These are phyloP conservation scores for Penicillium sp. DNA, from an alignment of 2,329 filamentous ascomycete species.

Conservation along the genomic window DNA sequence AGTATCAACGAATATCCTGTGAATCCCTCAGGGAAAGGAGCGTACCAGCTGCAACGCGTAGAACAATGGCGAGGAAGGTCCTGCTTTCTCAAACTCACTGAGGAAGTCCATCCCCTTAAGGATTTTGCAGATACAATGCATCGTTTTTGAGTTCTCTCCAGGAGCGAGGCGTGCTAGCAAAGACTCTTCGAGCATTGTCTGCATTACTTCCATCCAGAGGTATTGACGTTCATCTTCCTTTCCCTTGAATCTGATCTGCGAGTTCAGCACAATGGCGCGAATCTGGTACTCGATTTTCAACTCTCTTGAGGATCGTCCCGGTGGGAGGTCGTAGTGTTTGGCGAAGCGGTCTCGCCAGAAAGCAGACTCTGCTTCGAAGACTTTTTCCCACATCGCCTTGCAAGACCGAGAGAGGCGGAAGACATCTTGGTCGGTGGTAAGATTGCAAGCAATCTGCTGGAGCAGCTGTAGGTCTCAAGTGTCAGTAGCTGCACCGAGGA, in stretches of 20 bases:
- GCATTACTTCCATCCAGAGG: conserved; percentile 34
- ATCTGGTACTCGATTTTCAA: conserved; percentile 37
- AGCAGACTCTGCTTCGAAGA: conserved; percentile 29
- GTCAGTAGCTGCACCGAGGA: background rate
- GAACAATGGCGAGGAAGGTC: conserved; percentile 24
- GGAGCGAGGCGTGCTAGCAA: conserved; percentile 6
- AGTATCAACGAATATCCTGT: conserved; percentile 9
- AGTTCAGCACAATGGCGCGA: conserved; percentile 35
- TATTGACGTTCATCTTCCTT: conserved; percentile 25
- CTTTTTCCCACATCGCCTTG: conserved; percentile 21
- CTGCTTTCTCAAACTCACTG: conserved; percentile 19
- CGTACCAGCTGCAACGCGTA: conserved; percentile 35
- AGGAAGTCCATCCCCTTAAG: conserved; percentile 26
- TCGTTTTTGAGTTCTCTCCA: conserved; percentile 22
- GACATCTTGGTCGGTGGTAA: conserved; percentile 34
- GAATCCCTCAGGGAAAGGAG: background rate
- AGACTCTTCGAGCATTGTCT: conserved; percentile 31
- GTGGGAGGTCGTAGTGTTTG: conserved; percentile 34
- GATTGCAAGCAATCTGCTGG: conserved; percentile 31
- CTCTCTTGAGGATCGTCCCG: conserved; percentile 20
- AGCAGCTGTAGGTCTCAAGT: conserved; percentile 26
- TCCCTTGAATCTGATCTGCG: conserved; percentile 29
- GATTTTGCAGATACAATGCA: conserved; percentile 20
- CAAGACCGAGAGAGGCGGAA: conserved; percentile 30
- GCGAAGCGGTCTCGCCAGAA: conserved; percentile 39